These are phyloP conservation scores for Thuja plicata DNA, from an alignment of 83 land plant genomes.

Conservation along the genomic window DNA sequence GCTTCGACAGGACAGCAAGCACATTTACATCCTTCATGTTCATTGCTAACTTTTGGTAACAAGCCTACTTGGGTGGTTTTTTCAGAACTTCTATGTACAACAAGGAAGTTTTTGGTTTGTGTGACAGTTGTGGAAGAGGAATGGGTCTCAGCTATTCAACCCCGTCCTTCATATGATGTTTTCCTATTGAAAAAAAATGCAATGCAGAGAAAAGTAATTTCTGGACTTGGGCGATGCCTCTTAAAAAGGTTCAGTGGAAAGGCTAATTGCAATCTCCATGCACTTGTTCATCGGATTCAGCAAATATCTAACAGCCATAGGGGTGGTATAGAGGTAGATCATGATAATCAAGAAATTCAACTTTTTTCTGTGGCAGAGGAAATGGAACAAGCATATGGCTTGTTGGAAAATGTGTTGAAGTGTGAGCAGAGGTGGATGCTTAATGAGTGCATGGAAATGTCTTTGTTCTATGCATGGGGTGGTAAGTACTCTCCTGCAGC, in stretches of 20 bases:
- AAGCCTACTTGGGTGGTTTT: constrained; percentile 81
- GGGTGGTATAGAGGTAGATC: constrained; percentile 47
- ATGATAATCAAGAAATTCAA: constrained; percentile 40
- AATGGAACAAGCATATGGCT: constrained; percentile 29
- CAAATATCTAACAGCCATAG: constrained; percentile 32
- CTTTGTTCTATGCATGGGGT: constrained; percentile 41
- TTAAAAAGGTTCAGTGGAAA: constrained; percentile 72
- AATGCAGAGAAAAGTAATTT: constrained; percentile 38
- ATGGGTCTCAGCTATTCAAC: constrained; percentile 29
- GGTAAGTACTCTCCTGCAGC: constrained; percentile 46
- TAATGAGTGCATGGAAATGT: constrained; percentile 67
- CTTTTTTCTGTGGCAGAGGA: constrained; percentile 40
- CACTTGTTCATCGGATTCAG: constrained; percentile 32
- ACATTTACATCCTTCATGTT: constrained; percentile 80
- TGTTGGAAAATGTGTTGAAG: constrained; percentile 38
- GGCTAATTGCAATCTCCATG: constrained; percentile 27
- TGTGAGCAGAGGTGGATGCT: constrained; percentile 45
- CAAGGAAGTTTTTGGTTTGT: constrained; percentile 67
- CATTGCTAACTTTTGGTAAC: constrained; percentile 51
- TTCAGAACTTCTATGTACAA: constrained; percentile 62
- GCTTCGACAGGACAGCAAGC: constrained; percentile 58
- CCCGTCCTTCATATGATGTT: constrained; percentile 47
- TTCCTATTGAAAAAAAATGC: constrained; percentile 26
- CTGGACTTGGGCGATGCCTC: constrained; percentile 40
- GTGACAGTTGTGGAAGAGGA: constrained; percentile 65